Conservation (phyloP, 371 early-diverging fungal species). For the Entomophthora muscae region DNA sequence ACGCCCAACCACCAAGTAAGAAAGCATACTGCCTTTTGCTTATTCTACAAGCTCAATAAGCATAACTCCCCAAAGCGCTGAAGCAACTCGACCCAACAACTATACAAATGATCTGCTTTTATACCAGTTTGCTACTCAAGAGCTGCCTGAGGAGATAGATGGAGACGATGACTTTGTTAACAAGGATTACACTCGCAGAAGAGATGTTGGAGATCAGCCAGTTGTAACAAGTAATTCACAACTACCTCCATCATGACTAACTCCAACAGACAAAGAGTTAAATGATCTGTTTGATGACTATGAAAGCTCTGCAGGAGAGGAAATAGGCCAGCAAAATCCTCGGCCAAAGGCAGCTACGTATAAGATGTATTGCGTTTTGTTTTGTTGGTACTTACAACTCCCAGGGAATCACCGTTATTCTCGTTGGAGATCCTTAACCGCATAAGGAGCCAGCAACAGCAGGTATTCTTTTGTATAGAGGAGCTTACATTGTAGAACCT, state of each 20-base stretch:
- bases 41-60: no score
- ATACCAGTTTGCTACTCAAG: background rate
- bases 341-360: background rate
- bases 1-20: no score
- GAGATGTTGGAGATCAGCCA: background rate
- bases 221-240: background rate
- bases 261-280: background rate
- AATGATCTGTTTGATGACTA: background rate
- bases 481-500: conserved; percentile 9
- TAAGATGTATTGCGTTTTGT: background rate
- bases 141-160: conserved; percentile 6
- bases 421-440: background rate
- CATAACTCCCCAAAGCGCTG: no score
- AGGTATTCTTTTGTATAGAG: no score
- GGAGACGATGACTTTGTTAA: background rate
- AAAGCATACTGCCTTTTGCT: no score
- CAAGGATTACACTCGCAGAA: background rate
- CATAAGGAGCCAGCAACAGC: background rate
- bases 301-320: background rate
- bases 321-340: background rate
- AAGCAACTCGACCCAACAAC: no score
- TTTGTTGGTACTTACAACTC: background rate
- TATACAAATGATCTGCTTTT: background rate
- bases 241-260: background rate
- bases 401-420: background rate